A percentile compares a stretch with the other conserved stretches of the same genome.
These are phyloP conservation scores for Naganishia onofrii DNA, from an alignment of 768 basidiomycete species.

Conservation along the genomic window DNA sequence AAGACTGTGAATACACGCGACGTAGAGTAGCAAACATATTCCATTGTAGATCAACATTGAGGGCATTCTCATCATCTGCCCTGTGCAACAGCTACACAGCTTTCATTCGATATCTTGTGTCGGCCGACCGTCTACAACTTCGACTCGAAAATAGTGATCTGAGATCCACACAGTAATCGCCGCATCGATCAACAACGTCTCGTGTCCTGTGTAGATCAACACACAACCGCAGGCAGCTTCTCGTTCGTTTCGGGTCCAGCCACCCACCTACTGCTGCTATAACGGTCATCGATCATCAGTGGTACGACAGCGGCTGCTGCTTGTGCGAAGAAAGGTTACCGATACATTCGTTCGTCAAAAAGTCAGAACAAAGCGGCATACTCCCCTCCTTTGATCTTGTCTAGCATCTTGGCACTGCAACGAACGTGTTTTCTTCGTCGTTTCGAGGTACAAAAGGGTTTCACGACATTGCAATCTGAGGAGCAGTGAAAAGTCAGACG, in stretches of 20 bases:
- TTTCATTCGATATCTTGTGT: too few relatives aligned
- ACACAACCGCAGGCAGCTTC: background rate
- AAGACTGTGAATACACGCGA: too few relatives aligned
- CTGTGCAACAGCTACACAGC: too few relatives aligned
- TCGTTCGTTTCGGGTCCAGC: constrained; percentile 2
- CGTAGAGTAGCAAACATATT: too few relatives aligned
- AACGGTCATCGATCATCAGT: background rate
- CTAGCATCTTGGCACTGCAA: background rate
- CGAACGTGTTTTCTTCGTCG: background rate
- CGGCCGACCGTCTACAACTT: too few relatives aligned
- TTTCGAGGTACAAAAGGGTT: background rate
- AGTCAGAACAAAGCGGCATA: constrained; percentile 6
- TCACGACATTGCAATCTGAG: background rate
- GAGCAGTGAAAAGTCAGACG: too few relatives aligned
- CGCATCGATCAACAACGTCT: constrained; percentile 13
- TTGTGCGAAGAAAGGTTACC: background rate
- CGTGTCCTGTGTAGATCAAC: background rate
- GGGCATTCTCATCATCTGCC: too few relatives aligned
- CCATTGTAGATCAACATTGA: too few relatives aligned
- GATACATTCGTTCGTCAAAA: background rate
- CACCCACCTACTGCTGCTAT: background rate
- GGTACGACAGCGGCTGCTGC: background rate
- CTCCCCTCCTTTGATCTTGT: constrained; percentile 5
- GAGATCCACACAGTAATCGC: background rate
- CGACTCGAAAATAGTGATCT: background rate